A percentile compares a stretch with the other conserved stretches of the same genome.
Evolutionary conservation across 805 yeast genomes (phyloP).

Genomic region (Schizosaccharomyces octosporus): DNA sequence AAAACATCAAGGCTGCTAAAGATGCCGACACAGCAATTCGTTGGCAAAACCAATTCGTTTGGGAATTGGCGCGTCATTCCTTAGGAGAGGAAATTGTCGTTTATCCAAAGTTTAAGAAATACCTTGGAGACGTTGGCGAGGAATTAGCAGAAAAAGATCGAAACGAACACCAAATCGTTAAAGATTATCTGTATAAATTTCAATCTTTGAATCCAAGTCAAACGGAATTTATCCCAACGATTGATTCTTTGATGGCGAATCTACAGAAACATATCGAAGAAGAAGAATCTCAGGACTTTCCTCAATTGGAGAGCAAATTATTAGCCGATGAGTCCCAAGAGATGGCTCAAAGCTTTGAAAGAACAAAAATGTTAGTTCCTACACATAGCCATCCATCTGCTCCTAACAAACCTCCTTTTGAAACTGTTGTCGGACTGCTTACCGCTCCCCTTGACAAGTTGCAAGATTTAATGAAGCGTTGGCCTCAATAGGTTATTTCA

Average conservation of each 20-base stretch:
- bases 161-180: conserved; percentile 1
- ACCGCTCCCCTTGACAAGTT: conserved; percentile 3
- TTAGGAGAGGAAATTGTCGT: conserved; percentile 3
- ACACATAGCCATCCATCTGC: conserved; percentile 4
- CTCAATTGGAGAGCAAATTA: background rate
- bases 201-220: background rate
- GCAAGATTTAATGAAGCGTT: background rate
- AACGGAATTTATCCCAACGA: background rate
- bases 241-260: background rate
- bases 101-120: conserved; percentile 3
- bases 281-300: conserved; percentile 1
- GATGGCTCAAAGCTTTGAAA: background rate
- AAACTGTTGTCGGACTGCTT: conserved; percentile 1
- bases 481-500: background rate
- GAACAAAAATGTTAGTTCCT: conserved; percentile 3
- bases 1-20: background rate
- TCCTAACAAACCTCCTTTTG: conserved; percentile 3
- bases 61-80: conserved; percentile 3
- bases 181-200: conserved; percentile 1
- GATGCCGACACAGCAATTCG: background rate
- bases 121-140: conserved; percentile 1
- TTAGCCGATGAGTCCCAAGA: background rate
- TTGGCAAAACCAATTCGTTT: conserved; percentile 2
- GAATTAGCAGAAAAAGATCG: conserved; percentile 2
- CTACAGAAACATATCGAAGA: conserved; percentile 1